Base-by-base conservation (phyloP, 345 rosid species). In the Geranium rotundifolium region DNA sequence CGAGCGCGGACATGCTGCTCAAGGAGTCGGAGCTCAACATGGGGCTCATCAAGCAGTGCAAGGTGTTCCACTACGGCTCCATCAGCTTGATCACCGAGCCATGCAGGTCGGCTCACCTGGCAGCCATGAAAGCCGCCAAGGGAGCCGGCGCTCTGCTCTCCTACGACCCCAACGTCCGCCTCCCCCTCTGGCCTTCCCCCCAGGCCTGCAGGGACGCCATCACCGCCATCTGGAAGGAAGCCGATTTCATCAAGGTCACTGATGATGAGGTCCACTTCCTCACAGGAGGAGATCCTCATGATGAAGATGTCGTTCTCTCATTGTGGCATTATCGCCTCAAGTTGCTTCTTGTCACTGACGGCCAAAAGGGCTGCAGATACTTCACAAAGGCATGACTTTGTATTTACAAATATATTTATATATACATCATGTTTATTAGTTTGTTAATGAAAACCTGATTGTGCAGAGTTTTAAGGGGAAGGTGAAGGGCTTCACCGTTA, bases 41-140 rank as follows among this genome's bases (percentile, higher is more conserved):
- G 3, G 63, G 77, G 60, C 81, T 83, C 16, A 76, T 87, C 68
- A 67, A 77, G 75, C 80, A 85, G 91, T 89, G 83, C 2, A 74
- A 63, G 56, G 69, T 80, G 64, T 81, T 87, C 56, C 95, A 83
- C 56, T 80, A 77, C 61, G 91, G 91, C 52, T 88, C 91, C 13
- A 80, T 83, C 14, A 83, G 89, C 73, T 83, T 88, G 84, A 83
- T 85, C 14, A 71, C 74, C 1, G 89, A 85, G 68, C 95, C 87
- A 18, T 80, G 95, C 71, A 69, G 84, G 31, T 81, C 89, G 19
- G 73, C 85, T 68, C 87, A 83, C 56, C 65, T 79, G 52, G 77
- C 75, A 23, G 91, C 91, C 19, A 73, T 79, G 85, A 78, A 72
- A 72, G 80, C 82, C 52, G 87, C 87, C 10, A 85, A 73, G 73